Conservation (phyloP, 2,329 filamentous ascomycete species). For the Chaetomiaceae sp. region DNA sequence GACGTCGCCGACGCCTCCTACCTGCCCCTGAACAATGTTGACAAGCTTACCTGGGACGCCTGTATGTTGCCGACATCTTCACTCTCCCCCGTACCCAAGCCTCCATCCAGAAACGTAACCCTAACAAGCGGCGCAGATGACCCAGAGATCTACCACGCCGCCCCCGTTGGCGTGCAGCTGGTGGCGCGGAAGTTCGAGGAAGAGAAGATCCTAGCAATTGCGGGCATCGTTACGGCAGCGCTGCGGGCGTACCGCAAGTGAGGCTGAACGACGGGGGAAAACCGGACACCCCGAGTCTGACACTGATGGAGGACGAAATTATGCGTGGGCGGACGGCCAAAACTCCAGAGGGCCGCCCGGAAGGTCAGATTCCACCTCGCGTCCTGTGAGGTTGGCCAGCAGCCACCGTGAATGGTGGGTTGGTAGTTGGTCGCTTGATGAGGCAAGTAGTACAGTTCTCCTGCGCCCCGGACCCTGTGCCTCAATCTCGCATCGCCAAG, state of each 20-base stretch:
- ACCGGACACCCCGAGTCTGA: too few relatives aligned
- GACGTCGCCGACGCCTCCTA: conserved; percentile 38
- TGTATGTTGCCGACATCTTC: conserved; percentile 36
- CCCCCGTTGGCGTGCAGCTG: conserved; percentile 42
- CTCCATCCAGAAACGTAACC: neutral
- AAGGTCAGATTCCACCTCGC: too few relatives aligned
- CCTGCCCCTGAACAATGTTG: conserved; percentile 35
- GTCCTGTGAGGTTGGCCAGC: too few relatives aligned
- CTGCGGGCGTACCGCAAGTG: conserved; percentile 11
- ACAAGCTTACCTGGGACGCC: conserved; percentile 38
- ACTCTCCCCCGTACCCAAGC: neutral
- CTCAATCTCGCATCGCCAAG: too few relatives aligned
- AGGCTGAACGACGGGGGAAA: neutral
- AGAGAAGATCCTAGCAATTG: conserved; percentile 42
- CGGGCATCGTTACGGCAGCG: conserved; percentile 28
- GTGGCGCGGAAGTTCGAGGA: conserved; percentile 44
- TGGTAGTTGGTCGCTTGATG: too few relatives aligned
- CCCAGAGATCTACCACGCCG: conserved; percentile 41
- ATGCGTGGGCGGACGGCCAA: too few relatives aligned
- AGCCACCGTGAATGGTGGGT: too few relatives aligned
- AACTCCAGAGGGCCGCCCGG: too few relatives aligned
- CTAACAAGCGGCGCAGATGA: conserved; percentile 35
- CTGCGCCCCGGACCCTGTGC: too few relatives aligned
- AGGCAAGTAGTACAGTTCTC: too few relatives aligned
- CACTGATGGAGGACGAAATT: too few relatives aligned